phyloP scores from a whole-genome alignment of 2,329 filamentous ascomycete genomes.

The Fusarium redolens region DNA sequence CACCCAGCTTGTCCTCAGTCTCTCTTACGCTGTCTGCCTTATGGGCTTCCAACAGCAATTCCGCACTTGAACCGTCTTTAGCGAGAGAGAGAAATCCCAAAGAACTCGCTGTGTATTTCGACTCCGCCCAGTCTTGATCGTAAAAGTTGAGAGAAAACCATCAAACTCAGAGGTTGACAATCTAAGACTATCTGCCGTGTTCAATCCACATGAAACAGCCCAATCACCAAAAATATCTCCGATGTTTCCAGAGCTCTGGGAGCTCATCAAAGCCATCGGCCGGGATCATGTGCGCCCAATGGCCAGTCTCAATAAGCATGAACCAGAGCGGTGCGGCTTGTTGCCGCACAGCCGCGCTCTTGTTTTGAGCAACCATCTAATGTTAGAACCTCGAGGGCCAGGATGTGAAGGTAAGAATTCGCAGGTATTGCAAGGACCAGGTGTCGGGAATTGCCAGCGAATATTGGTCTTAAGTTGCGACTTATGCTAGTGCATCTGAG shows the following conservation, averaged over 20 bases:
- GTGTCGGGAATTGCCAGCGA: conserved; percentile 5
- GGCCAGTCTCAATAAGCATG: conserved; percentile 2
- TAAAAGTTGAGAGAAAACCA: conserved; percentile 19
- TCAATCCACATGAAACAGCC: conserved; percentile 23
- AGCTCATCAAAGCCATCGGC: conserved; percentile 15
- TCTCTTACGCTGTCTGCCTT: conserved; percentile 10
- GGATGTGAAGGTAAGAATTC: not conserved
- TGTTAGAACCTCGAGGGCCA: not conserved
- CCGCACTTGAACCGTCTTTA: conserved; percentile 6
- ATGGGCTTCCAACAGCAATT: not conserved
- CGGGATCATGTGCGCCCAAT: conserved; percentile 27
- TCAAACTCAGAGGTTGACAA: conserved; percentile 17
- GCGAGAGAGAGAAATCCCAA: not conserved
- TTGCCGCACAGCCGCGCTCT: not conserved
- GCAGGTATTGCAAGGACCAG: conserved; percentile 9
- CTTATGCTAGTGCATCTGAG: conserved; percentile 1
- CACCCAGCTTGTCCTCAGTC: conserved; percentile 22
- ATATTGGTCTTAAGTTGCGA: conserved; percentile 20
- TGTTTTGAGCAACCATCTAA: conserved; percentile 13
- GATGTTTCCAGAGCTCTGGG: conserved; percentile 35
- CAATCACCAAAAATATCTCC: conserved; percentile 38
- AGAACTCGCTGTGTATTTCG: not conserved
- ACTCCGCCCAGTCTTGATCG: not conserved
- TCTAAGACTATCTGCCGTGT: conserved; percentile 25
- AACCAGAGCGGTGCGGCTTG: conserved; percentile 11